Percentiles rank a stretch among this genome's conserved stretches.
Evolutionary conservation across 192 early-diverging fungal species (phyloP).

Genomic region (Chytriomyces sp.): DNA sequence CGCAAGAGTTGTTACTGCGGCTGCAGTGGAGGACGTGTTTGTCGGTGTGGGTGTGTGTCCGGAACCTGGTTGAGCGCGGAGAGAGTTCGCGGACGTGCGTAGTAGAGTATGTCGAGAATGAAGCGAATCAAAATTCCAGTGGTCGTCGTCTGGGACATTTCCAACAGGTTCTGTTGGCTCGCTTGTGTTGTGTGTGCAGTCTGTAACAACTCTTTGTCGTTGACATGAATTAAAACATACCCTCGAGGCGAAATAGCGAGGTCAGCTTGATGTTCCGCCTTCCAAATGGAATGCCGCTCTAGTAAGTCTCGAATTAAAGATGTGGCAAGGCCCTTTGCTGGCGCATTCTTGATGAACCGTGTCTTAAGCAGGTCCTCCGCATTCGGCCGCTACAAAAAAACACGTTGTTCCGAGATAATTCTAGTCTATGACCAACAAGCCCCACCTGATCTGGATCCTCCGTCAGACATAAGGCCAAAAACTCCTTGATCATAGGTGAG

Average conservation of each 20-base stretch:
- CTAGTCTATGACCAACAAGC: not conserved
- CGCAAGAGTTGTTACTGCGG: no score
- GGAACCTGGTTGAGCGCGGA: no score
- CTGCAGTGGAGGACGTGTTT: no score
- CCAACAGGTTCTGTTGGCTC: constrained; percentile 26
- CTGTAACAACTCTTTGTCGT: no score
- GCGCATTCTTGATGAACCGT: constrained; percentile 70
- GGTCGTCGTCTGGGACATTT: constrained; percentile 36
- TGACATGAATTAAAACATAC: constrained; percentile 1
- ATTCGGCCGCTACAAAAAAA: constrained; percentile 66
- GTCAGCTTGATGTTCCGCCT: constrained; percentile 16
- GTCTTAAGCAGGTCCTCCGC: constrained; percentile 85
- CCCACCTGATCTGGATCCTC: constrained; percentile 66
- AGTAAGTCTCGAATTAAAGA: constrained; percentile 67
- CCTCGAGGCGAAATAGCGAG: constrained; percentile 18
- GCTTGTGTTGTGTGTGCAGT: no score
- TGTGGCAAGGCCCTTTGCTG: constrained; percentile 42
- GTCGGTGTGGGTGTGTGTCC: no score
- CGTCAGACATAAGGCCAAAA: constrained; percentile 82
- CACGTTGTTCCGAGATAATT: no score
- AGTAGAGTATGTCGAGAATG: no score
- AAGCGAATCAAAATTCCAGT: constrained; percentile 48
- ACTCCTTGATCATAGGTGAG: constrained; percentile 81
- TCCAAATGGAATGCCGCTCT: constrained; percentile 63
- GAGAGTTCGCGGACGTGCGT: no score